Conservation (phyloP, 495 filamentous ascomycete species). For the Durotheca rogersii region DNA sequence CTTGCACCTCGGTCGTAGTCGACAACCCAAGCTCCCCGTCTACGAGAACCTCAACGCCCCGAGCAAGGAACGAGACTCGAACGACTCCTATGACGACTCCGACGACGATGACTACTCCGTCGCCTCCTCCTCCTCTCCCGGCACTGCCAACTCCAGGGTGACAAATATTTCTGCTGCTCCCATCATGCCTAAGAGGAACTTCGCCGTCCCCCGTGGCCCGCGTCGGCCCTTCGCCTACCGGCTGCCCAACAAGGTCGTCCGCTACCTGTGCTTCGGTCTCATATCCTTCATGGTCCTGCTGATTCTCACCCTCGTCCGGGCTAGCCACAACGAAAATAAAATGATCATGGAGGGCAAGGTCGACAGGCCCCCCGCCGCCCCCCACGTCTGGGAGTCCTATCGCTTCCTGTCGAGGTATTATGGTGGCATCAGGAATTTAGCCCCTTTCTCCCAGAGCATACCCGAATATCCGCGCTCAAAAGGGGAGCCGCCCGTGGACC, state of each 20-base stretch:
- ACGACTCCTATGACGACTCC: conserved; percentile 43
- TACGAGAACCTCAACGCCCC: conserved; percentile 40
- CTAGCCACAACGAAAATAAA: conserved; percentile 64
- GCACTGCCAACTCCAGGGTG: conserved; percentile 47
- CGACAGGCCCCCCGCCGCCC: conserved; percentile 52
- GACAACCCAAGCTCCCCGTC: conserved; percentile 42
- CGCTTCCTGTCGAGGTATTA: conserved; percentile 80
- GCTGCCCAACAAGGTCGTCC: conserved; percentile 62
- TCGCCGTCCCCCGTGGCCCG: conserved; percentile 41
- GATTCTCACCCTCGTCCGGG: conserved; percentile 66
- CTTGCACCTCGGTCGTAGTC: conserved; percentile 39
- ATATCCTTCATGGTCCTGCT: conserved; percentile 69
- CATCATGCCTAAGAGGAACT: conserved; percentile 52
- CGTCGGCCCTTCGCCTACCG: conserved; percentile 54
- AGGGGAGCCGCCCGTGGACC: conserved; percentile 45
- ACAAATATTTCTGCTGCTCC: conserved; percentile 58
- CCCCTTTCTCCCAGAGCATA: conserved; percentile 58
- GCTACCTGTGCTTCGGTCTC: conserved; percentile 70
- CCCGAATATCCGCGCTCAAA: conserved; percentile 73
- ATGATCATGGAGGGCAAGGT: conserved; percentile 58
- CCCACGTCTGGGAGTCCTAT: conserved; percentile 79
- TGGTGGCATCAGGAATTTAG: conserved; percentile 71
- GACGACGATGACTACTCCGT: conserved; percentile 47
- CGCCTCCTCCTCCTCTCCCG: conserved; percentile 42
- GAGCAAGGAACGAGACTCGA: conserved; percentile 46